Evolutionary conservation across 306 rosid genomes (phyloP).

Genomic region (Begonia masoniana): DNA sequence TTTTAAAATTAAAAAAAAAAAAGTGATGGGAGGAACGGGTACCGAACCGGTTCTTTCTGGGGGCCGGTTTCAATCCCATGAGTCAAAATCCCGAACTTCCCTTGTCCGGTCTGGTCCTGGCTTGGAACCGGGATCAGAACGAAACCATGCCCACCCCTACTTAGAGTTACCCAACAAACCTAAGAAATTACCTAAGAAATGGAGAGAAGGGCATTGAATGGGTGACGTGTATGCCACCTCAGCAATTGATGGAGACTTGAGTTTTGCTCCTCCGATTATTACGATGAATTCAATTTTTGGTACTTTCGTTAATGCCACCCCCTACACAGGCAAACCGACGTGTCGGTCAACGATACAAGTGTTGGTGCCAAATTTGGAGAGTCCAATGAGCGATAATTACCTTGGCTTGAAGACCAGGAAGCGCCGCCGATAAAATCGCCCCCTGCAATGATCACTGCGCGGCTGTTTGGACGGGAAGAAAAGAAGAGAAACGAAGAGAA

Average conservation of each 20-base stretch:
- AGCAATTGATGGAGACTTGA: conserved; percentile 21
- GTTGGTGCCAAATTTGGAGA: background rate
- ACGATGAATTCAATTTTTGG: conserved; percentile 55
- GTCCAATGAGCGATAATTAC: conserved; percentile 12
- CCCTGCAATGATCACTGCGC: conserved; percentile 29
- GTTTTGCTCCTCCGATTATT: conserved; percentile 75
- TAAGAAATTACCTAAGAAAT: conserved; percentile 45
- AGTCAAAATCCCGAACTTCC: no score
- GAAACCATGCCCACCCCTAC: no score
- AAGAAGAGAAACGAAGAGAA: background rate
- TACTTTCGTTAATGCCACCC: conserved; percentile 54
- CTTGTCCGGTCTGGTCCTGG: no score
- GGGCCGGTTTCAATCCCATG: no score
- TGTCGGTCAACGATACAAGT: background rate
- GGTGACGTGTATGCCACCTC: conserved; percentile 51
- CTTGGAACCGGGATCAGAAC: no score
- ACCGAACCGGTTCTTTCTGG: no score
- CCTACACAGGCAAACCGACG: conserved; percentile 20
- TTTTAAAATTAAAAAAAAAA: no score
- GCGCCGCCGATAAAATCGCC: conserved; percentile 48
- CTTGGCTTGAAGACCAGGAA: conserved; percentile 71
- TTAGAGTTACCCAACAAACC: no score
- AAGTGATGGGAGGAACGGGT: no score
- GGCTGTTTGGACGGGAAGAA: background rate
- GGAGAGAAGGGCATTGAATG: conserved; percentile 54